Evolutionary conservation across 352 stramenopile genomes (phyloP).

Genomic region (Phytopythium montanum): DNA sequence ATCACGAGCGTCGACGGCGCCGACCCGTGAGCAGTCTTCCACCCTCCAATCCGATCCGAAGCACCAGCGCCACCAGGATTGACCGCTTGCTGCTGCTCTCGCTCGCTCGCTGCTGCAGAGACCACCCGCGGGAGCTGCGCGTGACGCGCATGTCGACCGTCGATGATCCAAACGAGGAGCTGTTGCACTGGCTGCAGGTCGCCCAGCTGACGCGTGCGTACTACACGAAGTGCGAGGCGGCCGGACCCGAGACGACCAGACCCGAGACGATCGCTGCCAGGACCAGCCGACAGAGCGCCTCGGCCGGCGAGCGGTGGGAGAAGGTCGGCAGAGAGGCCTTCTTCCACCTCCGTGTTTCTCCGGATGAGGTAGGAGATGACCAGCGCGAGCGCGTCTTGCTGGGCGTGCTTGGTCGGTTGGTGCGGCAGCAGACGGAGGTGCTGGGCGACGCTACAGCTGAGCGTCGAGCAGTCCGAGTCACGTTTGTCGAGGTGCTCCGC

Average conservation of each 20-base stretch:
- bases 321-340: slow-evolving; percentile 34
- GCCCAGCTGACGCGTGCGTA: slow-evolving; percentile 36
- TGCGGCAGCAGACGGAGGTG: neutral
- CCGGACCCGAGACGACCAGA: too few species aligned
- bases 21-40: slow-evolving; percentile 12
- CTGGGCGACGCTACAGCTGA: neutral
- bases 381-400: slow-evolving; percentile 29
- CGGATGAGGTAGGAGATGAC: slow-evolving; percentile 7
- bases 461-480: neutral
- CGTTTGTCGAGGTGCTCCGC: neutral
- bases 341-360: slow-evolving; percentile 31
- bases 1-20: slow-evolving; percentile 35
- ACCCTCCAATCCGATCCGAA: neutral
- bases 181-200: slow-evolving; percentile 65
- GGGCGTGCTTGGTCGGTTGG: slow-evolving; percentile 23
- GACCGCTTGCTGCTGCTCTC: neutral
- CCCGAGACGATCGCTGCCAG: neutral
- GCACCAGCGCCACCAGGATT: neutral
- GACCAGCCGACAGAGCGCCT: neutral
- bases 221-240: slow-evolving; percentile 24
- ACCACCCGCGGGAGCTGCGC: slow-evolving; percentile 43
- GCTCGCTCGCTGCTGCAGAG: slow-evolving; percentile 9
- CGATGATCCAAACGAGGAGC: slow-evolving; percentile 68
- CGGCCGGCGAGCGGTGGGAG: slow-evolving; percentile 27
- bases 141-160: slow-evolving; percentile 44